phyloP scores from a whole-genome alignment of 257 asterid genomes.

The Jasminum sambac region DNA sequence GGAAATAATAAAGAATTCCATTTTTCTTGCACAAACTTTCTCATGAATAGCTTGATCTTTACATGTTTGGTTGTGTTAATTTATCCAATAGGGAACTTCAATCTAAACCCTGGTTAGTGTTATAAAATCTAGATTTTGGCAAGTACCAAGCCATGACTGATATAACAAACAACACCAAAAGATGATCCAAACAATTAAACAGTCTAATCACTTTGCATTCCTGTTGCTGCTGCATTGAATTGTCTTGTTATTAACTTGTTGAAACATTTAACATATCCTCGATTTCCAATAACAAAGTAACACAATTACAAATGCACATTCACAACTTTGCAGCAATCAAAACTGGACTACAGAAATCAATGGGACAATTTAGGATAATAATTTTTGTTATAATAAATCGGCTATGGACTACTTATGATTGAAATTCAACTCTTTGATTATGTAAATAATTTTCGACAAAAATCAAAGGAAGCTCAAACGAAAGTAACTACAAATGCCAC shows the following conservation, averaged over 20 bases:
- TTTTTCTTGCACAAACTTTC: neutral
- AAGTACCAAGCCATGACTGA: neutral
- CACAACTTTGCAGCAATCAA: slow-evolving; percentile 14
- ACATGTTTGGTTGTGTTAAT: neutral
- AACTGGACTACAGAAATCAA: neutral
- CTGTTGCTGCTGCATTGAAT: neutral
- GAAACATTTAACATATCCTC: slow-evolving; percentile 16
- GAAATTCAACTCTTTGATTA: neutral
- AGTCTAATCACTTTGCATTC: neutral
- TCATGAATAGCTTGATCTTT: neutral
- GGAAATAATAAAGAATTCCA: neutral
- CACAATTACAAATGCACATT: slow-evolving; percentile 7
- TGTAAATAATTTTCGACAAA: neutral
- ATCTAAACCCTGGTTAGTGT: neutral
- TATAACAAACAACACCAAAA: neutral
- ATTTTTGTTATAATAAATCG: slow-evolving; percentile 1
- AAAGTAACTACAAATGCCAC: neutral
- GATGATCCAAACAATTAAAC: neutral
- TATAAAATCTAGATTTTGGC: neutral
- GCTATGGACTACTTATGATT: neutral
- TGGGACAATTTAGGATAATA: slow-evolving; percentile 5
- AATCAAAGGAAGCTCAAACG: slow-evolving; percentile 9
- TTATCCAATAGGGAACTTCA: neutral
- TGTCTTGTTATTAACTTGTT: slow-evolving; percentile 20
- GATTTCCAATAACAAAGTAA: neutral